These are phyloP conservation scores for Yamadazyma kitorensis DNA, from an alignment of 805 yeast species.

Conservation along the genomic window DNA sequence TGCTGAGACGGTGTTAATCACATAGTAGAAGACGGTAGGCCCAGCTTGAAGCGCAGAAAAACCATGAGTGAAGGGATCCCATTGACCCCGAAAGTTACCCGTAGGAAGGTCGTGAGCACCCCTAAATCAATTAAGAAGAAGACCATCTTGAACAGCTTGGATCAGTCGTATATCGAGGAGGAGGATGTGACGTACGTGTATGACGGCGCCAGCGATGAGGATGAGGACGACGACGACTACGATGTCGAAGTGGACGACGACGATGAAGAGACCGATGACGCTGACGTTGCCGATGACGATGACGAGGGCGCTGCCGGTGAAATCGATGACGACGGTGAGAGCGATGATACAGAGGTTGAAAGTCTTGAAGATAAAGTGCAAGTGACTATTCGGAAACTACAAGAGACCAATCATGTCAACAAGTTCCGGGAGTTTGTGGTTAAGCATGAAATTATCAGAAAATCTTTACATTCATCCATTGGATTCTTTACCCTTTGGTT, in stretches of 20 bases:
- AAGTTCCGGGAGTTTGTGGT: conserved; percentile 5
- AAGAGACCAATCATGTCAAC: neutral
- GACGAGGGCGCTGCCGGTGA: conserved; percentile 1
- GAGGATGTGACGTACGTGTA: conserved; percentile 37
- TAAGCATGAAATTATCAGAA: conserved; percentile 87
- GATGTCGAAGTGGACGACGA: conserved; percentile 16
- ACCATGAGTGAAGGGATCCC: conserved; percentile 5
- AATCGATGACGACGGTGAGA: neutral
- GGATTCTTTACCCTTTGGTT: conserved; percentile 78
- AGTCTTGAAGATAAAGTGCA: neutral
- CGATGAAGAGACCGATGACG: conserved; percentile 11
- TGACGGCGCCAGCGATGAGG: conserved; percentile 17
- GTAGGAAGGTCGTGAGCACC: conserved; percentile 6
- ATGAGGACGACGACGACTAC: conserved; percentile 14
- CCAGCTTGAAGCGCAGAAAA: too few relatives aligned
- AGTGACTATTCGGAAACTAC: neutral
- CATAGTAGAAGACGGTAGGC: too few relatives aligned
- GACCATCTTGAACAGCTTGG: conserved; percentile 18
- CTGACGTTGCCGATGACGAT: conserved; percentile 9
- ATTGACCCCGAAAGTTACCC: conserved; percentile 8
- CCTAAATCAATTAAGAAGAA: conserved; percentile 15
- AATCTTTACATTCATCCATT: conserved; percentile 81
- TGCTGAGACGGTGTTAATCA: too few relatives aligned
- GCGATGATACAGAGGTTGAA: neutral
- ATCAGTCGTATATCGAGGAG: conserved; percentile 34